Base-by-base conservation (phyloP, 176 grass and related monocot species). In the Puccinellia tenuiflora region DNA sequence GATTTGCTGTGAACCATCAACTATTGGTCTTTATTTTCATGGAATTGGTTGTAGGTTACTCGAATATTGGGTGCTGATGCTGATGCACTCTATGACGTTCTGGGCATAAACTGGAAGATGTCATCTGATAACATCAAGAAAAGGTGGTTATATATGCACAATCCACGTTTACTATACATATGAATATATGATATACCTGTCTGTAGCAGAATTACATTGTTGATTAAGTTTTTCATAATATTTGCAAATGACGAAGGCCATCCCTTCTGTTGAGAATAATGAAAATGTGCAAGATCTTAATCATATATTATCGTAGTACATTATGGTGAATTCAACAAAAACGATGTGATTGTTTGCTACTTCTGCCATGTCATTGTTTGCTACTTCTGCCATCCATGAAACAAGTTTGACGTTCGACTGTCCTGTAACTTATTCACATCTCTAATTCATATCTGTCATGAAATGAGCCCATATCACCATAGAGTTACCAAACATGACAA, bases 91-190 rank as follows among this genome's bases (percentile, higher is more conserved):
- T 98, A 98, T 82, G 95, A 98, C 79, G 83, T 98, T 52, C 88
- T 98, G 45, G 92, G 92, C 53, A 82, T 93, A 51, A 98, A 98
- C 81, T 98, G 95, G 95, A 98, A 95, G 65, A 98, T 95, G 92
- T 83, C 88, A 68, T 62, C 90, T 59, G 95, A 98, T 68, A 98
- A 95, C 76, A 90, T 91, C 65, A 98, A 98, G 90, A 98, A 98
- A 98, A 95, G 93, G 95, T 97, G 30, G 21, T 65, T 60, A 52
- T 38, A 37, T 83, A 18, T 83, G 59, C 77, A 50, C 63, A 64
- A 48, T 68, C 86, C 66, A 42, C n/a, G 17, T 75, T 81, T 80
- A 46, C 29, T 81, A 48, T 38, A 45, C 74, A 42, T 38, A 56
- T 84, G 5, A 7, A 68, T 3, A 68, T 68, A 13, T 22, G 35